Base-by-base conservation (phyloP, 345 rosid genomes). In the Schrenkiella parvula region DNA sequence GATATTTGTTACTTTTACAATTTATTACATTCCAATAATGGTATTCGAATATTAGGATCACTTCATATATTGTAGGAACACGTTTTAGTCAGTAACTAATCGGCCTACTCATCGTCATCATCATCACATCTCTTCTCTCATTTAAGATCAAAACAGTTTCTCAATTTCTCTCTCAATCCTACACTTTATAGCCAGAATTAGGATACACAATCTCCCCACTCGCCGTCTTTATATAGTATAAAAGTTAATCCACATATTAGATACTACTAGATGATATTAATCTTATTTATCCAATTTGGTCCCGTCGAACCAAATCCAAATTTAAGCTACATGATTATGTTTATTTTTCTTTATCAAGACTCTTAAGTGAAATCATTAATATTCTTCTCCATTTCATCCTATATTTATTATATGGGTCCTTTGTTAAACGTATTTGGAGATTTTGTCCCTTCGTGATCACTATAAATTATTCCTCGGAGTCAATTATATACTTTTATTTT, bases 41-140 rank as follows among this genome's bases (percentile, higher is more conserved):
- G 34, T 66, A 64, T 68, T 52, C 70, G 74, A 55, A 65, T 58
- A 59, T 22, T 74, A 57, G 72, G 68, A 66, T 15, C 50, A 38
- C 44, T 65, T 51, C 64, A 72, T 72, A 53, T 63, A 8, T 68
- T 28, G 64, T 62, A 68, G 79, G 79, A 76, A 54, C 23, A 62
- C 59, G 75, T 76, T 69, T 44, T 54, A 62, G 48, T 69, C 79
- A 47, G 37, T 69, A 52, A 54, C 64, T 76, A 55, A 58, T 70
- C 61, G 54, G 44, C 79, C 75, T 69, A 70, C 64, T n/a, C n/a
- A 52, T 53, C n/a, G n/a, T n/a, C n/a, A 28, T 63, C 50, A 60
- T 41, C 69, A 69, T 73, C 34, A 64, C 56, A 19, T 2, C 39
- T 56, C 14, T 8, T 57, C 53, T 35, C 34, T 48, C 23, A 35